Evolutionary conservation across 1,284 basidiomycete species (phyloP).

Genomic region (Rhodotorula mucilaginosa): DNA sequence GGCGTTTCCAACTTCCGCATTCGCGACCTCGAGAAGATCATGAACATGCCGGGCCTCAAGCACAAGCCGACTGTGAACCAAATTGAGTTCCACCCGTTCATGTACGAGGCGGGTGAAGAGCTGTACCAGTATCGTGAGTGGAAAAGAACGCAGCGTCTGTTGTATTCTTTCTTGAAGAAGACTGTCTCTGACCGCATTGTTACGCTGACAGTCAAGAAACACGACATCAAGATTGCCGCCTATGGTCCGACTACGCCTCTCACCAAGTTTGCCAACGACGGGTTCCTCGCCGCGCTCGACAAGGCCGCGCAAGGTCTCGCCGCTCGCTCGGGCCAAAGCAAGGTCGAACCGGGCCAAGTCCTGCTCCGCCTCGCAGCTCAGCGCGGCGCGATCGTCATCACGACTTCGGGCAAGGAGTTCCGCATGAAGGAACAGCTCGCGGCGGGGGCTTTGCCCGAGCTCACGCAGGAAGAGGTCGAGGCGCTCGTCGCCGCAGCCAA

Average conservation of each 20-base stretch:
- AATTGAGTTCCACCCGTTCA: slow-evolving; percentile 79
- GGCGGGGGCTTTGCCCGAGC: slow-evolving; percentile 20
- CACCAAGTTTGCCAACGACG: slow-evolving; percentile 21
- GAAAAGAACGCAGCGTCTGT: not conserved
- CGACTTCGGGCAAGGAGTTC: slow-evolving; percentile 38
- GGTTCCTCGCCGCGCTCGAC: slow-evolving; percentile 20
- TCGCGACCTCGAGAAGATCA: slow-evolving; percentile 63
- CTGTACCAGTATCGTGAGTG: slow-evolving; percentile 58
- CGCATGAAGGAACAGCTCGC: slow-evolving; percentile 39
- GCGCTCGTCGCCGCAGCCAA: slow-evolving; percentile 15
- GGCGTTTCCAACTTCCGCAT: slow-evolving; percentile 80
- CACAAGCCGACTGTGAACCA: slow-evolving; percentile 64
- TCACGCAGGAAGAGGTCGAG: slow-evolving; percentile 30
- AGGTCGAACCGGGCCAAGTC: slow-evolving; percentile 34
- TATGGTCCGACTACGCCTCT: slow-evolving; percentile 36
- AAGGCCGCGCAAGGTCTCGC: slow-evolving; percentile 21
- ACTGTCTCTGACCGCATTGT: not conserved
- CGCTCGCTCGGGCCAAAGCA: slow-evolving; percentile 10
- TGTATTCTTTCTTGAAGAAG: not conserved
- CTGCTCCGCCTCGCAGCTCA: slow-evolving; percentile 32
- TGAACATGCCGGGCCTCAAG: slow-evolving; percentile 52
- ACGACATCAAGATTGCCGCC: slow-evolving; percentile 62
- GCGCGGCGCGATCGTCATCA: slow-evolving; percentile 35
- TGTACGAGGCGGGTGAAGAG: slow-evolving; percentile 60
- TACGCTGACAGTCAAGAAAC: slow-evolving; percentile 46